Evolutionary conservation across 257 asterid species (phyloP), one percentile per base, ranked within the genome.

Genomic region (Lycium barbarum): DNA sequence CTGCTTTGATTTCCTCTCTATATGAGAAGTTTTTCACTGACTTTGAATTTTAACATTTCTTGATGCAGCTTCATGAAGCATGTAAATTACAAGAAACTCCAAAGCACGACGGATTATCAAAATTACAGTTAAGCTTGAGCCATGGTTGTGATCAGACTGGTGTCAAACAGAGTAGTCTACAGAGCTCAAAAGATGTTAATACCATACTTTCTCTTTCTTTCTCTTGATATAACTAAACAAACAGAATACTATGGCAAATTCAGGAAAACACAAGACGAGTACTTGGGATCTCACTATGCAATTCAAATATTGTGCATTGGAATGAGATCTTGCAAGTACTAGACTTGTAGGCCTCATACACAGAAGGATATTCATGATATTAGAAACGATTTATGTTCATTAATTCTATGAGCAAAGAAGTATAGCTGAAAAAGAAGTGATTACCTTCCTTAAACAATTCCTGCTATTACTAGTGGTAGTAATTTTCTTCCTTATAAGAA

Each of bases 121-220:
- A 88, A 81, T 80, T 92, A 89, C 92, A 92, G n/a, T 92, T 94
- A n/a, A 85, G 92, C 51, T 88, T 92, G 84, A 92, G 93, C 86
- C 87, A 81, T n/a, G 47, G 87, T 58, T 26, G 84, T 15, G 87
- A 88, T 87, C 86, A 54, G 58, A 70, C 55, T 83, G 76, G 58
- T 43, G 86, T 55, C 61, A 55, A 90, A 36, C 90, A 87, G 84
- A 76, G 72, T 59, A 83, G 88, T 84, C 82, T 82, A 9, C 84
- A 88, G 66, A 89, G 72, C 9, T 90, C 83, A 54, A 84, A 91
- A 2, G 93, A 91, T 53, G 90, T 92, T 20, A 90, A 88, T 91
- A 94, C 98, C 8, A 88, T 88, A 91, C 97, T 94, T 83, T 94
- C 98, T 63, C 97, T 94, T 38, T 90, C 95, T 26, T 76, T 91